Percentiles rank a stretch among this genome's conserved stretches.
Conservation (phyloP, 1,284 basidiomycete species). For the Boletus smithii region DNA sequence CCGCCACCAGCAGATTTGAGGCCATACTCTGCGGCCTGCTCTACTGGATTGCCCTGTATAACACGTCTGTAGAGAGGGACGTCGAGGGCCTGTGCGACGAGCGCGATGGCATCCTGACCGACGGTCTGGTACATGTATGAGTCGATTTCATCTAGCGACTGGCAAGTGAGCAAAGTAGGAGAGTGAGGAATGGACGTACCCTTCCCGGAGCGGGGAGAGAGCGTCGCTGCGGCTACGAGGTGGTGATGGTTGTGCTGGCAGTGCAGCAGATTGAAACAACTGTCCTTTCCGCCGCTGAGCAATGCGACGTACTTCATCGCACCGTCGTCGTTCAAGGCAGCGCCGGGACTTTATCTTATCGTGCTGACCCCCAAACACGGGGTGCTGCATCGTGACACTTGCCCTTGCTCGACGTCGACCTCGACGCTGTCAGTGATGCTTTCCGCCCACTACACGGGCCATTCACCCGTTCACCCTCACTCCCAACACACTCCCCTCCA, state of each 20-base stretch:
- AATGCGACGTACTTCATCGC: constrained; percentile 92
- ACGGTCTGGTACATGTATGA: constrained; percentile 99
- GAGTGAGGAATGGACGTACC: constrained; percentile 46
- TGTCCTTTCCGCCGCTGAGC: constrained; percentile 97
- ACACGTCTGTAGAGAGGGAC: constrained; percentile 83
- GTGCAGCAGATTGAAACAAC: constrained; percentile 94
- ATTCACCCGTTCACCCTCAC: constrained; percentile 18
- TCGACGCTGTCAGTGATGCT: constrained; percentile 22
- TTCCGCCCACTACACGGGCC: constrained; percentile 26
- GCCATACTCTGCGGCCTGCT: constrained; percentile 86
- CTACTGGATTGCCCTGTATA: constrained; percentile 80
- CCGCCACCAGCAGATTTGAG: constrained; percentile 45
- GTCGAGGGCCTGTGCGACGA: constrained; percentile 81
- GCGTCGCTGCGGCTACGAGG: constrained; percentile 85
- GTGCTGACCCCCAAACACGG: constrained; percentile 19
- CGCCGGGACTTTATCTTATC: constrained; percentile 17
- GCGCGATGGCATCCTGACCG: constrained; percentile 89
- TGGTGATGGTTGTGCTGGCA: constrained; percentile 86
- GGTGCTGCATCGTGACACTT: constrained; percentile 6
- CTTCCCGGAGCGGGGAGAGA: constrained; percentile 81
- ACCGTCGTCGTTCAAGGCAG: constrained; percentile 1
- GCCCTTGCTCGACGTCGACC: neutral
- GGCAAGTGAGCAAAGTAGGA: constrained; percentile 16
- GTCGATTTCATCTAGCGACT: constrained; percentile 88
- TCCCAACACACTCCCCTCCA: constrained; percentile 21